Evolutionary conservation across 306 rosid genomes (phyloP), one percentile per base, ranked within the genome.

Genomic region (Trichosanthes truncata): DNA sequence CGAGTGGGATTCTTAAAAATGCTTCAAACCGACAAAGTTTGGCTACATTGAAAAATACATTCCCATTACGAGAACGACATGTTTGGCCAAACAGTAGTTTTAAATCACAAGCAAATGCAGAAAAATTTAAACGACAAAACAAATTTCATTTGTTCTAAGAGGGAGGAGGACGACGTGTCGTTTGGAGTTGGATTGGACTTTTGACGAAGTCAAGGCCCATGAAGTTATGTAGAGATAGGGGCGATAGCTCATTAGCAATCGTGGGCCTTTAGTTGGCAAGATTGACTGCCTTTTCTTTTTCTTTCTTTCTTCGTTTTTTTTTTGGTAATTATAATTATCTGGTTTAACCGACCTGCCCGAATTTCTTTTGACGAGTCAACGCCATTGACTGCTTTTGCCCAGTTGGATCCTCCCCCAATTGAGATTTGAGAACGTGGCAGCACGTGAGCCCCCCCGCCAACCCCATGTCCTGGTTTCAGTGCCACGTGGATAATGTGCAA

Each of bases 381-480:
- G 33, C 2, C 10, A 31, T 41, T 68, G 75, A 68, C 75, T 7
- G 52, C 0, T 23, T 40, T 11, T 40, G 18, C 20, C 35, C 52
- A 20, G 75, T 20, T 68, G 13, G 17, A 66, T n/a, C 10, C 75
- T 68, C 75, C 59, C 52, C 56, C 77, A 25, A 18, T 71, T 23
- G 21, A 45, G 77, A 72, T 45, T 72, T 72, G 40, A 72, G 77
- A 72, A 72, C 77, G 23, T 72, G 57, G 77, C 77, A 46, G 13
- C 57, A 25, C 57, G 57, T 72, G 77, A 46, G 56, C n/a, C 18
- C 6, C 40, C 40, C 77, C 25, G 57, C 77, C 77, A 21, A 43
- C 59, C 14, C 57, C 76, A 21, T 71, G 23, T 46, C 77, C 10
- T 12, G 21, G 20, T 4, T 69, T 72, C 77, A 25, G 6, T 25